A percentile compares a stretch with the other conserved stretches of the same genome.
Conservation (phyloP, 139 green algal species). For the Tetradesmus obliquus region DNA sequence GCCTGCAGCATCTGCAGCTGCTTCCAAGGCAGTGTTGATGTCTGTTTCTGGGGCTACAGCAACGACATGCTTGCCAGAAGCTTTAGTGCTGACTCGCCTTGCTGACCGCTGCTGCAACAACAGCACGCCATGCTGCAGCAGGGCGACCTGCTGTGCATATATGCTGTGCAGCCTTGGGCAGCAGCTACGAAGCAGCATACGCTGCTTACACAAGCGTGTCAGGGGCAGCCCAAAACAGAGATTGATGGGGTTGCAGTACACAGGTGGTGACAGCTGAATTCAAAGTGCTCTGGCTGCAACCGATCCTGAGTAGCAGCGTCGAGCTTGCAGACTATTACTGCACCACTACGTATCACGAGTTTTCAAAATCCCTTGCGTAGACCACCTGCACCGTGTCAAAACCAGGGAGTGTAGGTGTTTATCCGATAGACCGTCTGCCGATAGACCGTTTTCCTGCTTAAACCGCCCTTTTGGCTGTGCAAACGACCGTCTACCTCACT, state of each 20-base stretch:
- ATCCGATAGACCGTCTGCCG: no score
- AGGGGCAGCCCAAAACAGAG: no score
- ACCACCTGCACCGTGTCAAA: no score
- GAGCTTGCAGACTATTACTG: no score
- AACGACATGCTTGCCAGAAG: neutral
- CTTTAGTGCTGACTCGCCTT: neutral
- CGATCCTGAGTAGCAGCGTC: neutral
- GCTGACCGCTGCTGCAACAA: neutral
- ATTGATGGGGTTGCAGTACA: neutral
- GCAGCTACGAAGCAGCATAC: neutral
- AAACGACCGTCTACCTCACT: no score
- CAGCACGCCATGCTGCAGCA: slow-evolving; percentile 2
- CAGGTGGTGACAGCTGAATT: neutral
- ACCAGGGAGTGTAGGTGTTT: no score
- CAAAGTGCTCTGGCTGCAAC: neutral
- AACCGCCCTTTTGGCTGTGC: no score
- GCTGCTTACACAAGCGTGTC: no score
- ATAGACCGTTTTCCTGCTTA: no score
- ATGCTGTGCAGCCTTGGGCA: neutral
- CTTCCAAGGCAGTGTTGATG: neutral
- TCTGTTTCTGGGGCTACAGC: neutral
- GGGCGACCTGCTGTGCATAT: neutral
- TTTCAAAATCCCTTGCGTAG: no score
- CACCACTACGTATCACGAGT: no score
- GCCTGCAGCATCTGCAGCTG: neutral